phyloP scores from a whole-genome alignment of 169 alveolate genomes.

The Cryptosporidium ryanae region DNA sequence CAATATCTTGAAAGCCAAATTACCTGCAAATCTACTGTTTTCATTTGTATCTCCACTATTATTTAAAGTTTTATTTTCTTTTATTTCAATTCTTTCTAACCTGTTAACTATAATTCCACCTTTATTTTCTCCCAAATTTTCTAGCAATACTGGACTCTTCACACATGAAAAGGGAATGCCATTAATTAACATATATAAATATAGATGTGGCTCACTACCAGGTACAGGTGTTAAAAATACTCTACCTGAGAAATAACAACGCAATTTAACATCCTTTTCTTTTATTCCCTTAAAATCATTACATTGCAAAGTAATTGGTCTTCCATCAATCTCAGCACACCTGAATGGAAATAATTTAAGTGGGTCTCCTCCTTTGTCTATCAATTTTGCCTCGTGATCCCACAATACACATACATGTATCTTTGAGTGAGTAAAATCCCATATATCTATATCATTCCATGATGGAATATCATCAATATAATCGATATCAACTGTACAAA shows the following conservation, averaged over 20 bases:
- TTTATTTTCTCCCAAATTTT: not conserved
- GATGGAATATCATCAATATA: constrained; percentile 48
- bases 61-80: not conserved
- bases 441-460: constrained; percentile 70
- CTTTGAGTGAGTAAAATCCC: constrained; percentile 67
- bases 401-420: constrained; percentile 64
- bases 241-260: constrained; percentile 58
- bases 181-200: constrained; percentile 59
- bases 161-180: constrained; percentile 62
- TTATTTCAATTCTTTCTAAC: constrained; percentile 18
- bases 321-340: constrained; percentile 33
- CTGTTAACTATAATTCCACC: not conserved
- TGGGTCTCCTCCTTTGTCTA: constrained; percentile 43
- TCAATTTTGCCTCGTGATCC: constrained; percentile 43
- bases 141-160: constrained; percentile 17
- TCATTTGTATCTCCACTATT: not conserved
- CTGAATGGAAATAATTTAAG: constrained; percentile 55
- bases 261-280: constrained; percentile 17
- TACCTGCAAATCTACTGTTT: constrained; percentile 37
- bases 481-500: constrained; percentile 17
- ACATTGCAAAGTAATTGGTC: constrained; percentile 20
- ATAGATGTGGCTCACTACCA: constrained; percentile 58
- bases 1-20: constrained; percentile 26
- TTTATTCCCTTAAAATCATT: constrained; percentile 3
- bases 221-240: constrained; percentile 70